Evolutionary conservation across 1,284 basidiomycete species (phyloP), one percentile per base, ranked within the genome.

Genomic region (Apiotrichum gracile): DNA sequence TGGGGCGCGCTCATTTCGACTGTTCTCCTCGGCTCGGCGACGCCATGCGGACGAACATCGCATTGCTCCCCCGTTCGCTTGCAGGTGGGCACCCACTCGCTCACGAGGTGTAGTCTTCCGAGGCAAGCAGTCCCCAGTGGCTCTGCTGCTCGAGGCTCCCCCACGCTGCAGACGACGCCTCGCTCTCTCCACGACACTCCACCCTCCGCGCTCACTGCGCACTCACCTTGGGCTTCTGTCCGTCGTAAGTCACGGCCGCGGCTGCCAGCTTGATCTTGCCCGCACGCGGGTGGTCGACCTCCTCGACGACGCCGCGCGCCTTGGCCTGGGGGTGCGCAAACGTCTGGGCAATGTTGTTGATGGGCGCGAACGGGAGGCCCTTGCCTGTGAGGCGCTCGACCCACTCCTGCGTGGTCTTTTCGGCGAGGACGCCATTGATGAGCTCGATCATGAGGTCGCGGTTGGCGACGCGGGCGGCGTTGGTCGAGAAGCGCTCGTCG

Each of bases 321-420:
- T 84, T 66, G 3, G 83, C 88, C 76, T 97, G 93, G 2, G 91
- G 89, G 75, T 97, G 93, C 40, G 84, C 82, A 68, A 97, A 97
- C 1, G 93, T 93, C 68, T 92, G 85, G 46, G 80, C 71, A 59
- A 97, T 90, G 64, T 91, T 87, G 72, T 96, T 94, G 77, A 97
- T 94, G 16, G 90, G 91, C 61, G 70, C 89, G 72, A 89, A 89
- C 5, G 91, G 91, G 31, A 94, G 81, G 6, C 91, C 90, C 44
- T 85, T 75, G 16, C 88, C 88, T 34, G 78, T 83, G 60, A 94
- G 82, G 51, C 78, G 79, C 56, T 81, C 73, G 35, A 91, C 77
- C 91, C 90, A 93, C 59, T 87, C 74, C 14, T 82, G 80, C 51
- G 85, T 81, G 13, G 81, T 76, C 37, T 82, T 75, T 65, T 80